Base-by-base conservation (phyloP, 768 basidiomycete genomes). In the Tricholoma matsutake region DNA sequence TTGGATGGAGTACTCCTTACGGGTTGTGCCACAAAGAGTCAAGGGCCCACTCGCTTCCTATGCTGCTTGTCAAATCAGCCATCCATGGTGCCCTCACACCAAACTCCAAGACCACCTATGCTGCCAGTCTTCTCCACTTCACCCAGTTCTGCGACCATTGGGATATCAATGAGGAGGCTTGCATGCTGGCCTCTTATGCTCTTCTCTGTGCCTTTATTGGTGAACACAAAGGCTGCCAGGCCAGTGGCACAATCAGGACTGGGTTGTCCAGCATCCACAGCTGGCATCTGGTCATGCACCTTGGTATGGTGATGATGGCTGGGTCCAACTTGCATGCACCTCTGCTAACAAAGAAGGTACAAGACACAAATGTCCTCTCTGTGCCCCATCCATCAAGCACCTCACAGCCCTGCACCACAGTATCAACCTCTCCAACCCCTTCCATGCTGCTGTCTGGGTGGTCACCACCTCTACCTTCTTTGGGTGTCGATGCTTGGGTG, bases 131-230 rank as follows among this genome's bases (percentile, higher is more conserved):
- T 0, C 64, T 75, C 0, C 62, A 63, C 0, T 76, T 71, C 55
- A 69, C 63, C 0, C 70, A 75, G 41, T 75, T 71, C 52, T 76
- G 75, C 18, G 68, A 77, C 49, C n/a, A 31, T 2, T 11, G 59
- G 1, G 4, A 29, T 4, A 66, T 75, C 9, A 56, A 72, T 0
- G 69, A 74, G 45, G 56, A 14, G 9, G 20, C 11, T 3, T 65
- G 57, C 16, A 72, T 70, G 64, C 71, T 67, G 5, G 73, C 67
- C 0, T 63, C 59, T 4, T 60, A 64, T 2, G 29, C 56, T 3
- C 63, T 75, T 4, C 63, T 75, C 5, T 28, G 64, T 1, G 62
- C 65, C 4, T 77, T 76, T 22, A 37, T 70, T 0, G 66, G 73
- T 29, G 54, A 61, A 0, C 55, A 57, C 11, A 43, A 54, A 0